Evolutionary conservation across 495 filamentous ascomycete genomes (phyloP).

Genomic region (Parmelia sp.): DNA sequence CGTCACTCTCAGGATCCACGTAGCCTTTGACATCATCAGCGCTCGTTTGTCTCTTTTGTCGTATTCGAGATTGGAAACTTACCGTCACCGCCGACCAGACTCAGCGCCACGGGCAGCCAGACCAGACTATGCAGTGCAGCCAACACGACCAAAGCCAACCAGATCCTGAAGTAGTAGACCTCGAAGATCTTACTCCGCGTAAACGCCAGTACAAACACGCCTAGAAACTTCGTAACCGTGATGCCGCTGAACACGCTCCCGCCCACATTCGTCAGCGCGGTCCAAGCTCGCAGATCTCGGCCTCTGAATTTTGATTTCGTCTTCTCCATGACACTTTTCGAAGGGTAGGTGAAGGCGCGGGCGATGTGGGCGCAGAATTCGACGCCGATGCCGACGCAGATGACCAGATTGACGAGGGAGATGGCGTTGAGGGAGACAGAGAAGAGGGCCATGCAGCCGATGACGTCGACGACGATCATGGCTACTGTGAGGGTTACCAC

Average conservation of each 20-base stretch:
- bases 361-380: constrained; percentile 98
- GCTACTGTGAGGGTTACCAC: constrained; percentile 78
- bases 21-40: constrained; percentile 52
- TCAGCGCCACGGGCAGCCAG: constrained; percentile 85
- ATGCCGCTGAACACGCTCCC: constrained; percentile 93
- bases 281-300: constrained; percentile 80
- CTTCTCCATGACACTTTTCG: constrained; percentile 65
- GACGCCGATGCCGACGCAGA: constrained; percentile 90
- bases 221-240: constrained; percentile 88
- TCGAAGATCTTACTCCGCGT: constrained; percentile 98
- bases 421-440: constrained; percentile 93
- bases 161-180: constrained; percentile 97
- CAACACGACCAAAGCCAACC: constrained; percentile 82
- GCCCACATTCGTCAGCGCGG: constrained; percentile 87
- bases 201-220: constrained; percentile 87
- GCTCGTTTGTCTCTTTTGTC: neutral
- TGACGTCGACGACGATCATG: constrained; percentile 93
- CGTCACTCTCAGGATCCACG: constrained; percentile 73
- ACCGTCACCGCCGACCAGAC: constrained; percentile 78
- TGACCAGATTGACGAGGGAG: constrained; percentile 92
- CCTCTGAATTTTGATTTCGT: constrained; percentile 34
- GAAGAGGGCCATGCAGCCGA: constrained; percentile 85
- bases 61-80: constrained; percentile 25
- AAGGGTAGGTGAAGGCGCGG: constrained; percentile 91
- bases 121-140: constrained; percentile 86